Conservation (phyloP, 805 yeast genomes). For the Allodekkera sacchari region DNA sequence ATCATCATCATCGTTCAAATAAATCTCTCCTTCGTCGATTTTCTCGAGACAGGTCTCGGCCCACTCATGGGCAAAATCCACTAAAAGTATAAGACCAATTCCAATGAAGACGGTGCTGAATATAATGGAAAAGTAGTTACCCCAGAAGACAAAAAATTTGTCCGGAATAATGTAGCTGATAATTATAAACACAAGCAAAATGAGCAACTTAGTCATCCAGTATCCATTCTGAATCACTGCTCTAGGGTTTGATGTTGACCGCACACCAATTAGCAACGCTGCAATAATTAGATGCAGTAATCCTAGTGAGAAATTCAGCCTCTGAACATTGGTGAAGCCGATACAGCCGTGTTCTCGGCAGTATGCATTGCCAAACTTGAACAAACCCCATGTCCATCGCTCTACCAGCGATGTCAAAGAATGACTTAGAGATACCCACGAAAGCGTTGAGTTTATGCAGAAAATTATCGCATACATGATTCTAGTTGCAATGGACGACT, state of each 20-base stretch:
- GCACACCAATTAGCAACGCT: slow-evolving; percentile 58
- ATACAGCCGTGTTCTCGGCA: slow-evolving; percentile 81
- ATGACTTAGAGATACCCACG: slow-evolving; percentile 90
- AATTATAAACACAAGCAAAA: slow-evolving; percentile 49
- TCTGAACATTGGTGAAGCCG: slow-evolving; percentile 91
- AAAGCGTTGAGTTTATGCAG: slow-evolving; percentile 66
- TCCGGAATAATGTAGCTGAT: slow-evolving; percentile 79
- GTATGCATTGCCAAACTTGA: slow-evolving; percentile 42
- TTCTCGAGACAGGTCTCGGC: slow-evolving; percentile 91
- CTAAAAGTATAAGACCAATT: slow-evolving; percentile 81
- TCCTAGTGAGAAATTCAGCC: slow-evolving; percentile 85
- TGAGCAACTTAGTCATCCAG: slow-evolving; percentile 72
- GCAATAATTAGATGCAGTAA: slow-evolving; percentile 68
- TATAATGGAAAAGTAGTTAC: slow-evolving; percentile 79
- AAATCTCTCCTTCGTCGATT: slow-evolving; percentile 68
- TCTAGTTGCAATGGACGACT: slow-evolving; percentile 76
- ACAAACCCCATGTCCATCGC: slow-evolving; percentile 56
- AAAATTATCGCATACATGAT: slow-evolving; percentile 76
- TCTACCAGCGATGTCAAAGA: slow-evolving; percentile 70
- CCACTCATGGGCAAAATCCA: slow-evolving; percentile 98
- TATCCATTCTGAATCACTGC: slow-evolving; percentile 83
- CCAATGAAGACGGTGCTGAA: slow-evolving; percentile 80
- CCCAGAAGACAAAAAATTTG: slow-evolving; percentile 78
- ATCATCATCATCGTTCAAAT: slow-evolving; percentile 35
- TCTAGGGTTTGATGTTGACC: slow-evolving; percentile 68